Evolutionary conservation across 306 rosid species (phyloP), one percentile per base, ranked within the genome.

Genomic region (Arachis stenosperma): DNA sequence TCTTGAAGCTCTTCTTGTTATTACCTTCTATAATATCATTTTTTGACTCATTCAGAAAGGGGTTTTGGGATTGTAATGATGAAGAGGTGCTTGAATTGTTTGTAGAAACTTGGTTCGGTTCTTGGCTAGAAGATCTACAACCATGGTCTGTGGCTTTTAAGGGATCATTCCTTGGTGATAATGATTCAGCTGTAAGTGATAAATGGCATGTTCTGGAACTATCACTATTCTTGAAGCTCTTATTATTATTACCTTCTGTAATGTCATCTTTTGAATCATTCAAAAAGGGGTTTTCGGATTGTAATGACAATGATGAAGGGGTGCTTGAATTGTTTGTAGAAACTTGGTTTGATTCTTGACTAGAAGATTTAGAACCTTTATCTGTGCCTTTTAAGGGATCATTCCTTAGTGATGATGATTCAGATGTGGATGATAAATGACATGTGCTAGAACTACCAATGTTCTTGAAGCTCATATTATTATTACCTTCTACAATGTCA

Each of bases 271-370:
- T 22, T 22, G 27, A 22, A 22, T 22, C 27, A 22, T 22, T 22
- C 27, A 22, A 22, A 22, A 51, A 64, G 27, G 58, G 81, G 74
- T 75, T 81, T 8, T 75, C 71, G 27, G 86, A 75, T 3, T 81
- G 55, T 3, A 82, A 50, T 13, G 78, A 53, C 1, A 84, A 50
- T 0, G 81, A 68, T 57, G 51, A 46, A 79, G 65, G 40, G 6
- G 44, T 15, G 9, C 30, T 33, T 33, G 37, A 33, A 33, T 33
- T 33, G 4, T 62, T 13, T 61, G 40, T 43, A 65, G 40, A 27
- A 67, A 15, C n/a, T 47, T 40, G 47, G 10, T 11, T 75, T 10
- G 54, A 29, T 2, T 59, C 68, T 51, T 57, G 72, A 43, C 10
- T 51, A 2, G 79, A 65, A 52, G 83, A 53, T 17, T 60, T 64